Percentiles rank a stretch among this genome's conserved stretches.
Evolutionary conservation across 495 filamentous ascomycete genomes (phyloP).

Genomic region (Saxophila tyrrhenica): DNA sequence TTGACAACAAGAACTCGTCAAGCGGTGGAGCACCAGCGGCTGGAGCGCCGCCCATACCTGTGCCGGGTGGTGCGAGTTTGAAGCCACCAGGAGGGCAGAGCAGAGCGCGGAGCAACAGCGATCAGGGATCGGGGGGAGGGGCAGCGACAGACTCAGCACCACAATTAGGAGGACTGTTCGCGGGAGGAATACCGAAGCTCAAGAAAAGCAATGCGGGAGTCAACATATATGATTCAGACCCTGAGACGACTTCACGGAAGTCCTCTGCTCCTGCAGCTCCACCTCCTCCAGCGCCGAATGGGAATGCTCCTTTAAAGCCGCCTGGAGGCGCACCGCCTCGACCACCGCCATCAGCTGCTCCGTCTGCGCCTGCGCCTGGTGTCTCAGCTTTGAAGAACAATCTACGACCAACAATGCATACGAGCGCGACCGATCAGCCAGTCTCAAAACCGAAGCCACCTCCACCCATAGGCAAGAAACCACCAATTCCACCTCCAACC

Average conservation of each 20-base stretch:
- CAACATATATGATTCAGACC: conserved; percentile 77
- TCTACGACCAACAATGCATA: conserved; percentile 27
- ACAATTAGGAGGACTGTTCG: conserved; percentile 81
- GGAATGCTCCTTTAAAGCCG: conserved; percentile 47
- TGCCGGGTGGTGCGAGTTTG: conserved; percentile 43
- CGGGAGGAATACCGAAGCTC: conserved; percentile 90
- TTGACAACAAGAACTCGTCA: conserved; percentile 41
- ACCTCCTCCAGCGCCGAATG: conserved; percentile 32
- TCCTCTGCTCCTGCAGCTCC: conserved; percentile 9
- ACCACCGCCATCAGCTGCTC: conserved; percentile 55
- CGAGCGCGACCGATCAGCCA: conserved; percentile 21
- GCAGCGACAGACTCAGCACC: conserved; percentile 44
- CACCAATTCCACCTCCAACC: conserved; percentile 32
- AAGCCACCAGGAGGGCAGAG: conserved; percentile 58
- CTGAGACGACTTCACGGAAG: conserved; percentile 40
- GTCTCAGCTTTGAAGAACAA: conserved; percentile 27
- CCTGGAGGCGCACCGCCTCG: conserved; percentile 51
- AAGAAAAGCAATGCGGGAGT: conserved; percentile 71
- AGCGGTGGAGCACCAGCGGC: conserved; percentile 48
- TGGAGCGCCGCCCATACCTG: conserved; percentile 75
- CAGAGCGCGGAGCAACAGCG: conserved; percentile 72
- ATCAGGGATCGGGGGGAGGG: conserved; percentile 43
- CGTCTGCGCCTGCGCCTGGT: conserved; percentile 33
- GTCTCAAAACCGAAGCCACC: conserved; percentile 30
- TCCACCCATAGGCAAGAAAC: conserved; percentile 36